A percentile compares a stretch with the other conserved stretches of the same genome.
Conservation (phyloP, 2,329 filamentous ascomycete genomes). For the Penicillium sp. region DNA sequence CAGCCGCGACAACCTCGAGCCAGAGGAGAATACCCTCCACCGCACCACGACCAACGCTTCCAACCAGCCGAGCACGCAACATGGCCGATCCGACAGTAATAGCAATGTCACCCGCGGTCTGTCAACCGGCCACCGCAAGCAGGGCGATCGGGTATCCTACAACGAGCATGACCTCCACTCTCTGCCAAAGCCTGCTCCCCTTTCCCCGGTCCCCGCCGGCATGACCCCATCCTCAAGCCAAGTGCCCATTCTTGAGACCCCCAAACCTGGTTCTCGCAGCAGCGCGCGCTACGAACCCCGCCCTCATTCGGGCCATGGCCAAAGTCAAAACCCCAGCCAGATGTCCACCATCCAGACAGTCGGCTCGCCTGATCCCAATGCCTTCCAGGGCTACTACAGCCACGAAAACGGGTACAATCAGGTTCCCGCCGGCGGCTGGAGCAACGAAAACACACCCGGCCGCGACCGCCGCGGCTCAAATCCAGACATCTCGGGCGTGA, state of each 20-base stretch:
- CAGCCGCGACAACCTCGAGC: constrained; percentile 22
- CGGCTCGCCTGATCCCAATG: constrained; percentile 15
- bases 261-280: constrained; percentile 22
- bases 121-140: constrained; percentile 42
- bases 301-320: constrained; percentile 10
- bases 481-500: constrained; percentile 63
- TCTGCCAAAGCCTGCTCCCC: constrained; percentile 11
- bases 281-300: constrained; percentile 23
- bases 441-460: constrained; percentile 54
- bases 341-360: constrained; percentile 12
- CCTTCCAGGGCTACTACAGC: constrained; percentile 17
- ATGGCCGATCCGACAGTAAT: constrained; percentile 16
- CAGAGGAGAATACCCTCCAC: constrained; percentile 26
- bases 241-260: constrained; percentile 29
- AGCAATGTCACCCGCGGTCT: constrained; percentile 35
- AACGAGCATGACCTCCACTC: constrained; percentile 4
- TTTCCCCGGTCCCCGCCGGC: constrained; percentile 19
- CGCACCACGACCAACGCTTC: constrained; percentile 29
- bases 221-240: constrained; percentile 24
- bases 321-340: constrained; percentile 3
- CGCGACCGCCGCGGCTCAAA: constrained; percentile 64
- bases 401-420: constrained; percentile 17
- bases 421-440: constrained; percentile 7
- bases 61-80: constrained; percentile 21
- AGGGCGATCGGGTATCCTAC: constrained; percentile 22